Conservation (phyloP, 1,284 basidiomycete species). For the Irpex sp. region DNA sequence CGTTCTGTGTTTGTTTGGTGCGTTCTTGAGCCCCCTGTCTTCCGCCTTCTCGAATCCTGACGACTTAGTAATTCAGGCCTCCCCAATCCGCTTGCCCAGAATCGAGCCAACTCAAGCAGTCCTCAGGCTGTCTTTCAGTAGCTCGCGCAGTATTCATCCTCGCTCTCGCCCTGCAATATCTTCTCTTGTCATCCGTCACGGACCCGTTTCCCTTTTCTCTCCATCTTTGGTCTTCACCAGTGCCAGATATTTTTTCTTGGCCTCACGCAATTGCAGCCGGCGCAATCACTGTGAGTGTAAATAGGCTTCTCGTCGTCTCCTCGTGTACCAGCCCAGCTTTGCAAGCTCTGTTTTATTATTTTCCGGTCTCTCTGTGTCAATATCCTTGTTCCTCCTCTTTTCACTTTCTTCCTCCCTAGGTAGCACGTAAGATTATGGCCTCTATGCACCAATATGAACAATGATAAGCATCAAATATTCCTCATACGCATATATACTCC, state of each 20-base stretch:
- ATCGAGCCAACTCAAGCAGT: too few species aligned
- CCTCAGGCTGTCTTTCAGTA: too few species aligned
- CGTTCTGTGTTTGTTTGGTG: background rate
- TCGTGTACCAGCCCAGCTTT: slow-evolving; percentile 1
- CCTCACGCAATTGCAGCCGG: background rate
- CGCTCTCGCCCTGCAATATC: background rate
- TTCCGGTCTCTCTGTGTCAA: slow-evolving; percentile 6
- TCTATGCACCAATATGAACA: slow-evolving; percentile 13
- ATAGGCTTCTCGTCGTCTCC: background rate
- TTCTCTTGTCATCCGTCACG: background rate
- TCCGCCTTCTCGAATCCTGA: too few species aligned
- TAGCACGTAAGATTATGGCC: slow-evolving; percentile 16
- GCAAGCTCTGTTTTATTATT: background rate
- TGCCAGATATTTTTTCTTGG: slow-evolving; percentile 2
- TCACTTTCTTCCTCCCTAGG: slow-evolving; percentile 2
- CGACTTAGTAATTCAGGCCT: too few species aligned
- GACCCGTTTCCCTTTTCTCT: background rate
- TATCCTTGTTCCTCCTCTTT: slow-evolving; percentile 2
- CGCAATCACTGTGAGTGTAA: background rate
- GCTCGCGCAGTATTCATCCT: background rate
- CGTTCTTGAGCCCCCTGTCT: too few species aligned
- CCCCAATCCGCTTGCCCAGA: too few species aligned
- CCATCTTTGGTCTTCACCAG: background rate
- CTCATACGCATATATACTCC: too few species aligned
- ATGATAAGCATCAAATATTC: background rate